A percentile compares a stretch with the other conserved stretches of the same genome.
Conservation (phyloP, 495 filamentous ascomycete genomes). For the Hamigera avellanea region DNA sequence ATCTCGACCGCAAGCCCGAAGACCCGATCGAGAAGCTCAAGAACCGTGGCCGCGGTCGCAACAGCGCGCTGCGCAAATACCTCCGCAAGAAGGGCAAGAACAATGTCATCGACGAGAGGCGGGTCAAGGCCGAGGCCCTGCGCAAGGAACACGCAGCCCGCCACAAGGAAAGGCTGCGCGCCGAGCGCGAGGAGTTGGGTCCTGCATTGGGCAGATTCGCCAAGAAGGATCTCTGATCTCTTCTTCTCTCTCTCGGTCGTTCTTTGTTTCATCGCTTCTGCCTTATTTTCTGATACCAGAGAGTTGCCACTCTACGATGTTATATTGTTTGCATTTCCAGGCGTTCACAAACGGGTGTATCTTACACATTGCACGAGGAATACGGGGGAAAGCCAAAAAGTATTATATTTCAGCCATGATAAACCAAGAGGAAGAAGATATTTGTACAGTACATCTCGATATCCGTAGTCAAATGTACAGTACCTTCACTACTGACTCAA, state of each 20-base stretch:
- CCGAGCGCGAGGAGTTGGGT: constrained; percentile 49
- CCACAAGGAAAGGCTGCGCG: constrained; percentile 51
- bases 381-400: not conserved
- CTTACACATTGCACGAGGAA: not conserved
- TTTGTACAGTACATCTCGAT: not conserved
- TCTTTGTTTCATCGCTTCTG: not conserved
- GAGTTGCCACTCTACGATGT: too few relatives aligned
- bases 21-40: constrained; percentile 59
- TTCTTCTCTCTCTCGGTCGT: not conserved
- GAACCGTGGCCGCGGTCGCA: constrained; percentile 82
- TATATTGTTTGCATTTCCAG: not conserved
- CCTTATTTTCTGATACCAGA: not conserved
- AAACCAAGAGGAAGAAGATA: not conserved
- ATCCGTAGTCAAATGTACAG: not conserved
- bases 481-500: too few relatives aligned
- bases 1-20: constrained; percentile 61
- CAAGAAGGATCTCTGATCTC: constrained; percentile 28
- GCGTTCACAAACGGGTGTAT: not conserved
- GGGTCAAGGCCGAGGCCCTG: constrained; percentile 54
- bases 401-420: too few relatives aligned
- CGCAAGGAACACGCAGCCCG: constrained; percentile 52
- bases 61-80: constrained; percentile 74
- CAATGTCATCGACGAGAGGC: constrained; percentile 88
- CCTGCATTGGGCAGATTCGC: constrained; percentile 63
- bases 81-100: constrained; percentile 77